Conservation (phyloP, 75 land plant species). For the Picea sitchensis region DNA sequence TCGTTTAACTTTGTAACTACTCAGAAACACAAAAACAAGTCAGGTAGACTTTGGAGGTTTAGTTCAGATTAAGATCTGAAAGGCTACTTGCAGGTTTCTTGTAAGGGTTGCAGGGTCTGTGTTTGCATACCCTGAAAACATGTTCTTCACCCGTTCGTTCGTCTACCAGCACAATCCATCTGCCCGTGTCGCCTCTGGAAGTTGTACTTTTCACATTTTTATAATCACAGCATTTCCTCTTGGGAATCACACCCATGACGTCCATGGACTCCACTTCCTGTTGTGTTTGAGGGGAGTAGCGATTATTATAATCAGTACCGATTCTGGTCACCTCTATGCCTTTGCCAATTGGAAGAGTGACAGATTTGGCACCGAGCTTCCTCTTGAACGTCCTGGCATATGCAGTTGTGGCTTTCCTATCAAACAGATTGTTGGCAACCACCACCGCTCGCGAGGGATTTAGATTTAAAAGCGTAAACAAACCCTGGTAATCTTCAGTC, state of each 20-base stretch:
- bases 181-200: constrained; percentile 14
- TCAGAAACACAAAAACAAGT: too few species aligned
- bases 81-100: too few species aligned
- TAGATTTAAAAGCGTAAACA: constrained; percentile 33
- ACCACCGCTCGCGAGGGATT: constrained; percentile 58
- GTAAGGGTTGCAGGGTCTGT: neutral
- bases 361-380: constrained; percentile 18
- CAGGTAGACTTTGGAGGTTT: too few species aligned
- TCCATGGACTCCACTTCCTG: constrained; percentile 11
- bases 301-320: constrained; percentile 9
- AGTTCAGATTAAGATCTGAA: too few species aligned
- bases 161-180: constrained; percentile 55
- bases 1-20: too few species aligned
- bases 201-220: too few species aligned
- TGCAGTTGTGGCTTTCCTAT: constrained; percentile 14
- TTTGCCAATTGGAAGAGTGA: constrained; percentile 58
- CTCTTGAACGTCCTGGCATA: constrained; percentile 18
- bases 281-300: constrained; percentile 1
- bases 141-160: constrained; percentile 60
- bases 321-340: constrained; percentile 51
- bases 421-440: constrained; percentile 47
- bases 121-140: constrained; percentile 37
- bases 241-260: neutral
- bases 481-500: constrained; percentile 22
- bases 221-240: neutral